Conservation (phyloP, 257 asterid species). For the Solanum ossicruentum region DNA sequence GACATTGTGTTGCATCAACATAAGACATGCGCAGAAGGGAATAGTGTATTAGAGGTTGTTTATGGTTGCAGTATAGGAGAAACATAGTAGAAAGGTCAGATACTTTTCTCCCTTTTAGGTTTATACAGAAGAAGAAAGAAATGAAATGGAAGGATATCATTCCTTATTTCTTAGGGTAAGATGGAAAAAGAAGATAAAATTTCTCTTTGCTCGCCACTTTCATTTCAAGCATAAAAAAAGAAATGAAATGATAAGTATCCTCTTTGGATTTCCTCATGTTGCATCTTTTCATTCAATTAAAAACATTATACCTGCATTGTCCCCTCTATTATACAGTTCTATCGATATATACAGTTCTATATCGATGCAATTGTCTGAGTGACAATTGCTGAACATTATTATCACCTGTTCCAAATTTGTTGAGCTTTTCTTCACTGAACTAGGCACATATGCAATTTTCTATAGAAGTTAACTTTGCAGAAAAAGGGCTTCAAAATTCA, state of each 20-base stretch:
- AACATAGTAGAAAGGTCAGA: not conserved
- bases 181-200: not conserved
- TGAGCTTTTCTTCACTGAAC: not conserved
- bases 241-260: not conserved
- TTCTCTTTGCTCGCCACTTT: not conserved
- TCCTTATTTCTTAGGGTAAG: not conserved
- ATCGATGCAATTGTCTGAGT: not conserved
- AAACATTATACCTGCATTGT: not conserved
- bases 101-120: not conserved
- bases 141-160: not conserved
- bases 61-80: not conserved
- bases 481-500: not conserved
- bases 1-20: not conserved
- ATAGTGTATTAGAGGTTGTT: not conserved
- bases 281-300: not conserved
- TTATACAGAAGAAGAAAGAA: not conserved
- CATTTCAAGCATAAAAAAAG: not conserved
- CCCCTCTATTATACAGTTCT: not conserved
- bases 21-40: not conserved
- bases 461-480: not conserved
- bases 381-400: not conserved
- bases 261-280: not conserved
- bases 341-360: too few species aligned
- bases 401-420: not conserved
- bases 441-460: not conserved